Percentiles rank a stretch among this genome's conserved stretches.
phyloP scores from a whole-genome alignment of 441 rosid genomes.

The Isatis lusitanica region DNA sequence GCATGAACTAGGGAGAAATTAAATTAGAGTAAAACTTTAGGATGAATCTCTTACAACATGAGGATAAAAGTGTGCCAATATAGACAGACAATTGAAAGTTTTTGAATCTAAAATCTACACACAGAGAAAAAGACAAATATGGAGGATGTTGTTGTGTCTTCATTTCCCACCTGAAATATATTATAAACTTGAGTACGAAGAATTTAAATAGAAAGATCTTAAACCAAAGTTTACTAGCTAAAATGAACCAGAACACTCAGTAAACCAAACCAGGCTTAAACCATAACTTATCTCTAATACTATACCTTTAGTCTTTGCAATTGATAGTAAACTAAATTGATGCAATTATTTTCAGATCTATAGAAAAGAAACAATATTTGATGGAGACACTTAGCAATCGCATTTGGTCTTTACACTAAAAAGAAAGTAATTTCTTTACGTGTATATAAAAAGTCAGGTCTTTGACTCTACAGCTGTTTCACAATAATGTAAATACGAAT shows the following conservation, averaged over 20 bases:
- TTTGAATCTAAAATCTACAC: not conserved
- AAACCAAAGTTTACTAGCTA: not conserved
- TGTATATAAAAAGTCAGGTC: not conserved
- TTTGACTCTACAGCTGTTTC: conserved; percentile 19
- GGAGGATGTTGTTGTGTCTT: not conserved
- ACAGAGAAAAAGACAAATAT: not conserved
- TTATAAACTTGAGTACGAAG: not conserved
- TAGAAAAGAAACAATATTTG: not conserved
- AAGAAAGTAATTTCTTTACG: not conserved
- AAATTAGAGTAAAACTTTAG: too few relatives aligned
- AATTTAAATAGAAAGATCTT: not conserved
- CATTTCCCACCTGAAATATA: not conserved
- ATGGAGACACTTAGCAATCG: not conserved
- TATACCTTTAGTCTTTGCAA: not conserved
- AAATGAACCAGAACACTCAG: not conserved
- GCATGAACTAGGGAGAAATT: too few relatives aligned
- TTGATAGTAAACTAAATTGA: not conserved
- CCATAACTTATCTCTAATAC: not conserved
- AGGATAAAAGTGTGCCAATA: not conserved
- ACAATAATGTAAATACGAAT: not conserved
- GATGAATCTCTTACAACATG: too few relatives aligned
- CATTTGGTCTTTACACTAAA: not conserved
- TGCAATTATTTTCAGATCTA: not conserved
- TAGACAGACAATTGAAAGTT: too few relatives aligned
- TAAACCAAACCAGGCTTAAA: not conserved